Base-by-base conservation (phyloP, 1,284 basidiomycete genomes). In the Leccinum griseonigrum region DNA sequence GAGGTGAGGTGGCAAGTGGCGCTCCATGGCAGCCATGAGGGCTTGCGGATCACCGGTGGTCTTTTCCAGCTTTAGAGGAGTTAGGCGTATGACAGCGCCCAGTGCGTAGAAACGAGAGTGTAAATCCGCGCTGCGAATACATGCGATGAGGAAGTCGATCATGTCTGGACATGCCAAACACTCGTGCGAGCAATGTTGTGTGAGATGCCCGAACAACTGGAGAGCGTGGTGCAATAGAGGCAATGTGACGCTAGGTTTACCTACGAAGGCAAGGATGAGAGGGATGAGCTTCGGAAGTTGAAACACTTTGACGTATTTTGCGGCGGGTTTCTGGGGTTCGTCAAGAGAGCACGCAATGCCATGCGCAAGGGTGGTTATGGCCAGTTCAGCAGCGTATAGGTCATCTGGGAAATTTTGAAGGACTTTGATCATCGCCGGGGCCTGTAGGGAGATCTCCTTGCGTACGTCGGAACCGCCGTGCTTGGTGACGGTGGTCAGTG, bases 401-500 rank as follows among this genome's bases (percentile, higher is more conserved):
- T 88, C 83, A 52, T 85, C 78, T 1, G 81, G 78, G 52, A 78
- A 71, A 28, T 81, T 76, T 43, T 81, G 74, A 32, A 87, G 71
- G 26, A 85, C 65, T 28, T 75, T 76, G 16, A 81, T 62, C 3
- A 88, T 70, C 0, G 64, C 67, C 3, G 74, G 67, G 8, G 74
- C 64, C 57, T 79, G 71, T 52, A 75, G 76, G 1, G 84, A 82
- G 48, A 88, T 83, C 58, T 82, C 79, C 22, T 74, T 67, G 38
- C 81, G 80, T 13, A 82, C 76, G 43, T 76, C 73, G n/a, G 70
- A 60, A 11, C 85, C 85, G 3, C 84, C 84, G 60, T 86, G 85
- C 61, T 84, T 85, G 0, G 86, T 87, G 16, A 87, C 78, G 10
- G 80, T 82, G 3, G 76, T 77, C 3, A 88, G 72, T 4, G 84